Evolutionary conservation across 805 yeast genomes (phyloP).

Genomic region (Lipomyces sp.): DNA sequence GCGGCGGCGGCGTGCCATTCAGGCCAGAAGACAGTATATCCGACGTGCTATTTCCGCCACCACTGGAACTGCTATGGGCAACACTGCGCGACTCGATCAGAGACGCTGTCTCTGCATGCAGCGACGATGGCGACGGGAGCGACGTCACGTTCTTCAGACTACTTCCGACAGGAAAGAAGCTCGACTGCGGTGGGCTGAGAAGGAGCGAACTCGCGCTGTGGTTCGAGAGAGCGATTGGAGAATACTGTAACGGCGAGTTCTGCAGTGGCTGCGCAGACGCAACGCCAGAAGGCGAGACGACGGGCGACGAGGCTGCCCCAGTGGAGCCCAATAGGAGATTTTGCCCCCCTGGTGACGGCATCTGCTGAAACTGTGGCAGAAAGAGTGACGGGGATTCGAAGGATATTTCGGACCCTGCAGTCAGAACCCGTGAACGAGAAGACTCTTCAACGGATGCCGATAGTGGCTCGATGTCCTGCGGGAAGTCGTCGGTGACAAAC

Average conservation of each 20-base stretch:
- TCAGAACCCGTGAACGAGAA: neutral
- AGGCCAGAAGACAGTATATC: neutral
- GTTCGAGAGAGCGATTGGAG: neutral
- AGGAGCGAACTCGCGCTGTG: neutral
- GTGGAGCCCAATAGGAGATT: neutral
- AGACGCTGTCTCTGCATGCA: slow-evolving; percentile 3
- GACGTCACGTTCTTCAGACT: slow-evolving; percentile 1
- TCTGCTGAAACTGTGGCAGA: neutral
- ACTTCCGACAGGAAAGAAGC: slow-evolving; percentile 2
- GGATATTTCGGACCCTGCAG: slow-evolving; percentile 3
- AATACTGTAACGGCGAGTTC: neutral
- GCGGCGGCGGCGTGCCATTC: neutral
- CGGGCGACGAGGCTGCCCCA: neutral
- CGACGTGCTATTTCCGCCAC: slow-evolving; percentile 1
- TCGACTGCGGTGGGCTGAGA: neutral
- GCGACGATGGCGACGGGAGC: slow-evolving; percentile 3
- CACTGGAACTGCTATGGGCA: slow-evolving; percentile 4
- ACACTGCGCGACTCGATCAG: slow-evolving; percentile 1
- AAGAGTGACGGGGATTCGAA: neutral
- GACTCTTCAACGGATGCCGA: neutral
- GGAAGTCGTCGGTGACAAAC: slow-evolving; percentile 29
- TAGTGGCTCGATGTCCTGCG: neutral
- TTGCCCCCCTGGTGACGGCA: neutral
- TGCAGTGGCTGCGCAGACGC: neutral
- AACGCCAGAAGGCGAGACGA: neutral